Base-by-base conservation (phyloP, 1,139 yeast genomes). In the Taphrina populina region DNA sequence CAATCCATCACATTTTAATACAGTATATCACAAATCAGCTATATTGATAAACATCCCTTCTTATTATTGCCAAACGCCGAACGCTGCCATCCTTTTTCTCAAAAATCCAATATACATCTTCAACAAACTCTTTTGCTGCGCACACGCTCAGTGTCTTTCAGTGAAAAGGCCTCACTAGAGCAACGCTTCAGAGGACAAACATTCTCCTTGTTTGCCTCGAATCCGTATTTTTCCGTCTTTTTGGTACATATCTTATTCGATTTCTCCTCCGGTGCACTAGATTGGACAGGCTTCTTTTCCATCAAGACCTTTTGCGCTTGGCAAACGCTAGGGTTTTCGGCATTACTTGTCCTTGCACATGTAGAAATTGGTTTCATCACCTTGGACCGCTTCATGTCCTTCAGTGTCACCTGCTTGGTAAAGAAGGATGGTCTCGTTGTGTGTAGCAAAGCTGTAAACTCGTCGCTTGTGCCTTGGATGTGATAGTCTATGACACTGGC, bases 381-480 rank as follows among this genome's bases (percentile, higher is more conserved):
- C 35, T 41, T 27, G 24, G 26, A 8, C 26, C 20, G 46, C 15
- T 23, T 40, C 17, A 27, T 21, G 21, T 19, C 20, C 4, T 39
- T 34, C 20, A 49, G 37, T 13, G 54, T 49, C 26, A 76, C 76
- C 66, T 80, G 84, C 15, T 78, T 73, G 63, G 74, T 71, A 69
- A 81, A 82, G 63, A 82, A 74, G 62, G 74, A 78, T 0, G 90
- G 88, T 6, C 80, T 69, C 40, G 79, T 77, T 20, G 59, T 59
- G 61, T 75, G 75, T 53, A 85, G 70, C 29, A 75, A 71, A 19
- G 71, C 69, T 19, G 88, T 83, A 80, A 95, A 90, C 34, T 76
- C 76, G 68, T 90, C 97, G 67, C 96, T 86, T 66, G 88, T 96
- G 52, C 83, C 73, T 56, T 80, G 71, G 4, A 90, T 76, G 72